phyloP scores from a whole-genome alignment of 2,329 filamentous ascomycete species.

The Cyanodermella asteris region DNA sequence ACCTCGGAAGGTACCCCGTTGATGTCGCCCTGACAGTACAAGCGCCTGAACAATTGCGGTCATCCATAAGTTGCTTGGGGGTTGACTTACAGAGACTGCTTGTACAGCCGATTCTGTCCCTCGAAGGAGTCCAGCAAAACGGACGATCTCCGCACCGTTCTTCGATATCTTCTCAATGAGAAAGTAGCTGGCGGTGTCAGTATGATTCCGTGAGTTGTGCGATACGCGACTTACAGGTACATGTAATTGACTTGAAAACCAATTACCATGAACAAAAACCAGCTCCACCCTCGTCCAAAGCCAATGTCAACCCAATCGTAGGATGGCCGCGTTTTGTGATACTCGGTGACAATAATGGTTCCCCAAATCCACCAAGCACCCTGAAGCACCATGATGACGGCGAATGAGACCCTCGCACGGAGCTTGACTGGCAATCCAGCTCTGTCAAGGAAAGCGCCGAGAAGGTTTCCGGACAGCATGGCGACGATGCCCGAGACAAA shows the following conservation, averaged over 20 bases:
- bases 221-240: slow-evolving; percentile 30
- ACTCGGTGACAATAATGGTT: too few species aligned
- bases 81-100: slow-evolving; percentile 22
- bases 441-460: slow-evolving; percentile 44
- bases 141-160: slow-evolving; percentile 40
- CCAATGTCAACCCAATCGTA: too few species aligned
- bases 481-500: slow-evolving; percentile 49
- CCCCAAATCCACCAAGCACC: too few species aligned
- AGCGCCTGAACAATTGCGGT: too few species aligned
- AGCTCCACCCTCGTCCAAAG: slow-evolving; percentile 44
- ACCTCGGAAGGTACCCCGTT: too few species aligned
- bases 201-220: background rate
- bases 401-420: too few species aligned
- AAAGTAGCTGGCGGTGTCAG: slow-evolving; percentile 33
- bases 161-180: slow-evolving; percentile 43
- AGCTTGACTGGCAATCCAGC: slow-evolving; percentile 27
- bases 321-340: too few species aligned
- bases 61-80: background rate
- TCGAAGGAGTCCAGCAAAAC: slow-evolving; percentile 44
- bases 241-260: slow-evolving; percentile 56
- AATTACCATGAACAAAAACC: slow-evolving; percentile 44
- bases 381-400: too few species aligned
- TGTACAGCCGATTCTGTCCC: slow-evolving; percentile 54
- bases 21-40: too few species aligned
- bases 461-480: slow-evolving; percentile 40